These are phyloP conservation scores for Colletotrichum liriopes DNA, from an alignment of 2,329 filamentous ascomycete genomes.

Conservation along the genomic window DNA sequence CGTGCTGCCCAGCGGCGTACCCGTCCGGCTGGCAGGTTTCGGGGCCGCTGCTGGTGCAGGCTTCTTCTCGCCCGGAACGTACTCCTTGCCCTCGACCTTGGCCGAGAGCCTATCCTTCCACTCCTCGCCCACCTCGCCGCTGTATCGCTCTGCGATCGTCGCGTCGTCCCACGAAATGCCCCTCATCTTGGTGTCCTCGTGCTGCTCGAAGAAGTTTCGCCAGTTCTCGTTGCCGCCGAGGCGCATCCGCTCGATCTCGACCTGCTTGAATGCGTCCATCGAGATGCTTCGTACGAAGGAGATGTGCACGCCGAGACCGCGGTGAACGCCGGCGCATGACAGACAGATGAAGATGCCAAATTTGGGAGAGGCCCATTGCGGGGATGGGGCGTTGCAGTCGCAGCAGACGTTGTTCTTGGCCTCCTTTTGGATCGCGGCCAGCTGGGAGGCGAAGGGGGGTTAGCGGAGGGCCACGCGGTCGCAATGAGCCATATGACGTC, in stretches of 20 bases:
- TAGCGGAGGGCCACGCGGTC: conserved; percentile 25
- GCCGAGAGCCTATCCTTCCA: conserved; percentile 92
- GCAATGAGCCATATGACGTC: conserved; percentile 14
- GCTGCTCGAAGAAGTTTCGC: conserved; percentile 87
- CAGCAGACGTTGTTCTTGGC: conserved; percentile 92
- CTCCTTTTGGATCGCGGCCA: conserved; percentile 91
- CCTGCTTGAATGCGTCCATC: conserved; percentile 98
- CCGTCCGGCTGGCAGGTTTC: conserved; percentile 56
- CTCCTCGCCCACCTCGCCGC: conserved; percentile 91
- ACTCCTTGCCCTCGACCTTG: conserved; percentile 90
- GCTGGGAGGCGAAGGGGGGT: conserved; percentile 64
- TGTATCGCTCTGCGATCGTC: conserved; percentile 91
- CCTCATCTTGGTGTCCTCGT: conserved; percentile 76
- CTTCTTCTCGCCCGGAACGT: conserved; percentile 80
- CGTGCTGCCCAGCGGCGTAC: conserved; percentile 59
- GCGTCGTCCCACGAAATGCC: conserved; percentile 86
- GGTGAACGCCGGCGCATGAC: conserved; percentile 93
- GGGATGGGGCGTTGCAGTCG: conserved; percentile 95
- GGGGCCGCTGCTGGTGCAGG: conserved; percentile 50
- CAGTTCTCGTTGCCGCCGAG: conserved; percentile 91
- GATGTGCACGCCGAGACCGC: conserved; percentile 96
- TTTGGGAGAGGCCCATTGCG: conserved; percentile 98
- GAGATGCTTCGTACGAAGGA: conserved; percentile 98
- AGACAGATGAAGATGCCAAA: conserved; percentile 99
- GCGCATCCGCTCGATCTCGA: conserved; percentile 95